These are phyloP conservation scores for Monilinia polystroma DNA, from an alignment of 2,329 filamentous ascomycete species.

Conservation along the genomic window DNA sequence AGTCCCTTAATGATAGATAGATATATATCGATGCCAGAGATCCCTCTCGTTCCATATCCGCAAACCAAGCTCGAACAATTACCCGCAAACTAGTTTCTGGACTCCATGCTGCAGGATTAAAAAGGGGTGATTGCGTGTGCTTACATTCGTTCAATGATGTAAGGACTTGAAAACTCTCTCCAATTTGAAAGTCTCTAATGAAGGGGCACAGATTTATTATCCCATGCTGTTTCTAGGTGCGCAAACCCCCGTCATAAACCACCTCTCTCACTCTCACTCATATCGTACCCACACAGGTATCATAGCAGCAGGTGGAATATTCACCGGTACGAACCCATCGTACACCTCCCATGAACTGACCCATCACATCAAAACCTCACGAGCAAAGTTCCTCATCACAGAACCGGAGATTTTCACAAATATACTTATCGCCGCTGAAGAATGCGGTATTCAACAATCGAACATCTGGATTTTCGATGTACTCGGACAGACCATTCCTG, in stretches of 20 bases:
- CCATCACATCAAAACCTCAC: slow-evolving; percentile 37
- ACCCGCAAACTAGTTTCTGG: slow-evolving; percentile 36
- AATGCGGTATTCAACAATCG: slow-evolving; percentile 34
- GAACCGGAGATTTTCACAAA: slow-evolving; percentile 32
- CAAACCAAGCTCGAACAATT: slow-evolving; percentile 32
- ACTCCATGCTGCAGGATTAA: slow-evolving; percentile 34
- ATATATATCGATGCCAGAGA: slow-evolving; percentile 36
- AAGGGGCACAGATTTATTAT: slow-evolving; percentile 31
- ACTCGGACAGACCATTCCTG: slow-evolving; percentile 27
- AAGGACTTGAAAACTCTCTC: neutral
- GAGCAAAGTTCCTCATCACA: slow-evolving; percentile 35
- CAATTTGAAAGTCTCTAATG: slow-evolving; percentile 1
- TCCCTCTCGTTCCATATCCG: slow-evolving; percentile 32
- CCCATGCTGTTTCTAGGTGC: slow-evolving; percentile 33
- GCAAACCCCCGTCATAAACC: neutral
- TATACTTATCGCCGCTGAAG: slow-evolving; percentile 31
- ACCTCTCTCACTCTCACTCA: neutral
- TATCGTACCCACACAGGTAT: slow-evolving; percentile 30
- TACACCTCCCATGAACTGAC: slow-evolving; percentile 37
- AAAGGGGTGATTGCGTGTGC: slow-evolving; percentile 38
- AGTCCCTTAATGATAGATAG: slow-evolving; percentile 26
- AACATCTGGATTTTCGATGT: slow-evolving; percentile 37
- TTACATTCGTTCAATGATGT: slow-evolving; percentile 39
- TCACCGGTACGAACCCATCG: slow-evolving; percentile 35
- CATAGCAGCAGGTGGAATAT: slow-evolving; percentile 36